Base-by-base conservation (phyloP, 352 stramenopile species). In the Phytophthora tentaculata region DNA sequence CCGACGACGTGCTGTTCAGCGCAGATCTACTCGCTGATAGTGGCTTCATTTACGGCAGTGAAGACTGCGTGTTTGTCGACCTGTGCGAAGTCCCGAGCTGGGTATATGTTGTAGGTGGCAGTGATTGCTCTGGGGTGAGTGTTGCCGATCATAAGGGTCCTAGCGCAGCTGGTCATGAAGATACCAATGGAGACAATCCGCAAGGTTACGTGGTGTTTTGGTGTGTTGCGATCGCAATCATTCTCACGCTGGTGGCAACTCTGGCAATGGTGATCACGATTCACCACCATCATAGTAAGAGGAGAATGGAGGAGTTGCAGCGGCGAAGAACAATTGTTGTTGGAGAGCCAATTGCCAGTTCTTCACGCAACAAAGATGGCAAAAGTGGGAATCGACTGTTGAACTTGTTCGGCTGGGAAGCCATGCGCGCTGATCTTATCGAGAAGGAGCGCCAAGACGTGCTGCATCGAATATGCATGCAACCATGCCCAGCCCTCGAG, bases 351-450 rank as follows among this genome's bases (percentile, higher is more conserved):
- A 14, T 72, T 53, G 63, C 57, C 16, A 71, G 48, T 20, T 17
- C n/a, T n/a, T 39, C 53, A 20, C 24, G 39, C 1, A 48, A 5
- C 35, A 32, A 32, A 32, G 10, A 51, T n/a, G 39, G 74, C 37
- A 70, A 76, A 69, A 61, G 52, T n/a, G 52, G 57, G 16, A 13
- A 28, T 17, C 57, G 44, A 23, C 50, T 74, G 3, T 58, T 87
- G 23, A 73, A 80, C 10, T 68, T 87, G 50, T 74, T 81, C 56
- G 76, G 79, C 13, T 86, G 79, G 79, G 64, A 81, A 19, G 50
- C 76, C 8, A 81, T 81, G 73, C 71, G 76, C 14, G 67, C 77
- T 19, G 64, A 78, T 32, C 64, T 81, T 14, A 76, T 76, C 37
- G 71, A 81, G 58, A 83, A 88, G 39, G 79, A 86, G 35, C 69